Base-by-base conservation (phyloP, 108 stramenopile genomes). In the Cyclostephanos tholiformis region DNA sequence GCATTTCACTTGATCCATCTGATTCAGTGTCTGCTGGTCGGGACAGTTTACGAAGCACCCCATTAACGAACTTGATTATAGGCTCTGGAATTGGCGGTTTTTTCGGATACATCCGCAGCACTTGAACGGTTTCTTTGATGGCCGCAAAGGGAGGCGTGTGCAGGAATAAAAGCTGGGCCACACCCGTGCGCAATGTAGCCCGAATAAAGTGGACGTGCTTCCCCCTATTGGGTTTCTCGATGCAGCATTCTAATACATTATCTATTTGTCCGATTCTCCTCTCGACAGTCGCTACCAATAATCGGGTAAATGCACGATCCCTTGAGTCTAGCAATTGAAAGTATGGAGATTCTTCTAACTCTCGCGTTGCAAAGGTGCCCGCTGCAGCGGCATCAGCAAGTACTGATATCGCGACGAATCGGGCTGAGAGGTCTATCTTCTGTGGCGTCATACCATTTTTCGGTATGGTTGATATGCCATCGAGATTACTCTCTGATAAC, bases 1-100 rank as follows among this genome's bases (percentile, higher is more conserved):
- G 11, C 19, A 60, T 32, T 51, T 74, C 80, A 16, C 2, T 4
- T 17, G 44, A 16, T 14, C 56, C 73, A 6, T 53, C 51, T 16
- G 79, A 82, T 61, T 82, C 80, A 49, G 10, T 36, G n/a, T 36
- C 39, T 26, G 51, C 20, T 52, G 63, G 70, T 41, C 84, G 65
- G 12, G 83, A 80, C 8, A 95, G 55, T 14, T 84, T 74, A 48
- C 94, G 77, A 12, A 95, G 69, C 1, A 92, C 82, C 19, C 89
- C 94, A 83, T 95, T 95, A 0, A 84, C 91, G 85, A 90, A 89
- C n/a, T 83, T 88, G 30, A 89, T 88, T 68, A 87, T 85, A 23
- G 87, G 58, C 66, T 91, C 80, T 23, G 84, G 84, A 38, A 79
- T 81, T 48, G 70, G 71, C 9, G 25, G 29, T 13, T 27, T 36